Evolutionary conservation across 1,139 yeast species (phyloP).

Genomic region (Pichia norvegensis): DNA sequence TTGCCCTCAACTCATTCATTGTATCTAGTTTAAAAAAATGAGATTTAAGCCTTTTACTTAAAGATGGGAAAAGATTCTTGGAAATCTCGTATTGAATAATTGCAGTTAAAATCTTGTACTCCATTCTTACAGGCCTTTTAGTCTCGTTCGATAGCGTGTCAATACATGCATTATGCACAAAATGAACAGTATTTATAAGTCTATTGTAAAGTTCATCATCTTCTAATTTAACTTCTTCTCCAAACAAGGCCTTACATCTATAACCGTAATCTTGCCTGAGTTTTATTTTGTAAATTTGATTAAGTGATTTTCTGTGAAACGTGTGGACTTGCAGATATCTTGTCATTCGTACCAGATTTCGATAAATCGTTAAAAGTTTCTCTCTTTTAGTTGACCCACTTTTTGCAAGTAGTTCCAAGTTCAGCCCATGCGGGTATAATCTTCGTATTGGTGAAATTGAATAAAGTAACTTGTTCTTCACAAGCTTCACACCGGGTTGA

Average conservation of each 20-base stretch:
- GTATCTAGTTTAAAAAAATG: conserved; percentile 5
- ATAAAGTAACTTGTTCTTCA: conserved; percentile 10
- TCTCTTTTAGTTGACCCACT: conserved; percentile 6
- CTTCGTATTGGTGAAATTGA: conserved; percentile 14
- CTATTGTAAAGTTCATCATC: conserved; percentile 14
- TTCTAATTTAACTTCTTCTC: not conserved
- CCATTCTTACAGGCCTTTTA: conserved; percentile 8
- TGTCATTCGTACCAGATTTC: conserved; percentile 18
- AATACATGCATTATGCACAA: conserved; percentile 22
- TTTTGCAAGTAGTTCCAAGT: conserved; percentile 5
- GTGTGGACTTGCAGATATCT: conserved; percentile 14
- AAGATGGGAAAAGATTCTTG: conserved; percentile 6
- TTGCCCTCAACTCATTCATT: conserved; percentile 9
- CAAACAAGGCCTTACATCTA: conserved; percentile 12
- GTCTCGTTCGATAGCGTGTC: conserved; percentile 6
- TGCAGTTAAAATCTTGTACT: conserved; percentile 13
- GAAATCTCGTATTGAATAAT: conserved; percentile 20
- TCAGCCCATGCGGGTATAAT: conserved; percentile 19
- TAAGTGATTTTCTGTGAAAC: conserved; percentile 9
- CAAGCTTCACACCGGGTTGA: conserved; percentile 4
- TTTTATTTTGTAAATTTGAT: conserved; percentile 14
- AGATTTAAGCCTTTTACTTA: conserved; percentile 3
- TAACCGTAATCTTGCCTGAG: conserved; percentile 20
- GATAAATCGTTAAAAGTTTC: conserved; percentile 14
- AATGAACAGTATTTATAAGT: conserved; percentile 21